Evolutionary conservation across 305 asterid genomes (phyloP).

Genomic region (Fraxinus xanthoxyloides): DNA sequence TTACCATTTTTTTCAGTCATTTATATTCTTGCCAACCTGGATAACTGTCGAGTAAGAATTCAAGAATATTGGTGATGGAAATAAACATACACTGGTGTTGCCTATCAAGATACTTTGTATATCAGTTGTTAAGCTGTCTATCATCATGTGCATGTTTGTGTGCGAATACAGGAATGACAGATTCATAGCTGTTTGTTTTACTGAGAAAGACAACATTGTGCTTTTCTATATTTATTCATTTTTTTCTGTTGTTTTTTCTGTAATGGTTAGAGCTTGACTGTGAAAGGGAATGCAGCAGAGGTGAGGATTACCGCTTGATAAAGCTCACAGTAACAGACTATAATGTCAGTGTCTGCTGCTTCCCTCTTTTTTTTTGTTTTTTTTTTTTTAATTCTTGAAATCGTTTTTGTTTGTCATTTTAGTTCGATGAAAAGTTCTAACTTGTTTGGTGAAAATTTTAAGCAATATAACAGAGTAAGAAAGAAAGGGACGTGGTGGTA

Average conservation of each 20-base stretch:
- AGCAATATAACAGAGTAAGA: constrained; percentile 48
- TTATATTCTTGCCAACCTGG: neutral
- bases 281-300: constrained; percentile 97
- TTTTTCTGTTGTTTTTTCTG: neutral
- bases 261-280: constrained; percentile 67
- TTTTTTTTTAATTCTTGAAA: neutral
- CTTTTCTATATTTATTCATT: constrained; percentile 11
- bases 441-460: neutral
- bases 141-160: neutral
- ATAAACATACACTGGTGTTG: neutral
- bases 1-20: neutral
- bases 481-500: constrained; percentile 69
- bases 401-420: neutral
- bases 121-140: neutral
- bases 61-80: neutral
- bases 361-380: no score
- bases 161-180: neutral
- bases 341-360: constrained; percentile 41
- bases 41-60: neutral
- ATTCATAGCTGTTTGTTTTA: neutral
- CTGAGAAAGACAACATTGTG: neutral
- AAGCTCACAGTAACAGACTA: constrained; percentile 84
- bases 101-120: neutral
- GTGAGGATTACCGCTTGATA: constrained; percentile 94
- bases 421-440: constrained; percentile 7